These are phyloP conservation scores for Candida coleopterorum DNA, from an alignment of 805 yeast species.

Conservation along the genomic window DNA sequence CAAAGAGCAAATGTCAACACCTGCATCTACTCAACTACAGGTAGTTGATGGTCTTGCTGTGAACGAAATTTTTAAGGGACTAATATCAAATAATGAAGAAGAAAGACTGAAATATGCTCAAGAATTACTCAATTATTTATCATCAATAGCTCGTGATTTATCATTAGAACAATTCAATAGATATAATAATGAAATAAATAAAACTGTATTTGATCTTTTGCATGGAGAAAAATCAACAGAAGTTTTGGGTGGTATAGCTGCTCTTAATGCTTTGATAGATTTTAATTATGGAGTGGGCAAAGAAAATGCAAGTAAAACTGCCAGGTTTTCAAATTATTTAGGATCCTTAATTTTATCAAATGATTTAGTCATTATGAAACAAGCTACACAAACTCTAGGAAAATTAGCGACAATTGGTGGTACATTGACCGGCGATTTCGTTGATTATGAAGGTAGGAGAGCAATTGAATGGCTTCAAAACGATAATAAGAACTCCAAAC, in stretches of 20 bases:
- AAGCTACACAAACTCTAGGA: slow-evolving; percentile 85
- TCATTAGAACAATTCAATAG: slow-evolving; percentile 77
- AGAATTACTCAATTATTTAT: slow-evolving; percentile 66
- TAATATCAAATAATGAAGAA: slow-evolving; percentile 39
- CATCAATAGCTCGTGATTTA: slow-evolving; percentile 71
- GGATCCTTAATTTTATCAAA: slow-evolving; percentile 75
- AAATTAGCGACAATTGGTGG: slow-evolving; percentile 87
- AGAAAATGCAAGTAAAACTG: slow-evolving; percentile 82
- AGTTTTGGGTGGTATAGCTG: slow-evolving; percentile 85
- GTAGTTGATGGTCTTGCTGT: slow-evolving; percentile 47
- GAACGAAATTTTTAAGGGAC: slow-evolving; percentile 49
- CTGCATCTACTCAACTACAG: slow-evolving; percentile 26
- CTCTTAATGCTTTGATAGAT: slow-evolving; percentile 82
- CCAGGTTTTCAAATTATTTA: slow-evolving; percentile 86
- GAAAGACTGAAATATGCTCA: slow-evolving; percentile 54
- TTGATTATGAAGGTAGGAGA: slow-evolving; percentile 84
- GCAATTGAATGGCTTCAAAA: slow-evolving; percentile 88
- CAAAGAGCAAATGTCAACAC: slow-evolving; percentile 8
- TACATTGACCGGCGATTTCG: slow-evolving; percentile 84
- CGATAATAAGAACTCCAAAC: slow-evolving; percentile 50
- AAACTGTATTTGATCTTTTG: slow-evolving; percentile 78
- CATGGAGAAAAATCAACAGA: slow-evolving; percentile 69
- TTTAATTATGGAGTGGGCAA: slow-evolving; percentile 72
- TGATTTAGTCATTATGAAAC: slow-evolving; percentile 78
- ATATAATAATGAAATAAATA: slow-evolving; percentile 81